These are phyloP conservation scores for Leishmania major DNA, from an alignment of 208 protist species.

Conservation along the genomic window DNA sequence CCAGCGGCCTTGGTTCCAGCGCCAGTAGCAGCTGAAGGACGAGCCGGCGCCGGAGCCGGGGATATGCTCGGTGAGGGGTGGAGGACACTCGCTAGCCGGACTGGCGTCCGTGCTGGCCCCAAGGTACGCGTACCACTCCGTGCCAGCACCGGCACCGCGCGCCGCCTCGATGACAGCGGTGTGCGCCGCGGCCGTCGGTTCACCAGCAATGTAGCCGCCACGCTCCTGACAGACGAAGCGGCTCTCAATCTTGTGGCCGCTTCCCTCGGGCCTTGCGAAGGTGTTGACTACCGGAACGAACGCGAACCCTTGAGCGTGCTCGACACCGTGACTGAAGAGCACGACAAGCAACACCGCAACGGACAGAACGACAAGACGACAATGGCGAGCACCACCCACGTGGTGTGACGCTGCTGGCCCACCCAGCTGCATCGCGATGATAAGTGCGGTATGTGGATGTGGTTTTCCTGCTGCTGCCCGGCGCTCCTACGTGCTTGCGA, in stretches of 20 bases:
- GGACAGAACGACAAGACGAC: background rate
- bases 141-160: slow-evolving; percentile 7
- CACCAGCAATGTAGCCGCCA: slow-evolving; percentile 35
- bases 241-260: slow-evolving; percentile 12
- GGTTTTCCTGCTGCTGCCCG: background rate
- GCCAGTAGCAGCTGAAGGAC: slow-evolving; percentile 42
- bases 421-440: background rate
- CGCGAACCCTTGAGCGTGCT: slow-evolving; percentile 16
- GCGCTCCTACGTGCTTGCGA: background rate
- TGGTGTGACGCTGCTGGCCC: background rate
- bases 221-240: slow-evolving; percentile 23
- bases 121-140: slow-evolving; percentile 42
- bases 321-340: slow-evolving; percentile 8
- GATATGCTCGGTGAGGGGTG: background rate
- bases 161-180: slow-evolving; percentile 17
- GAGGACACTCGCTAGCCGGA: background rate
- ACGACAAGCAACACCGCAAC: slow-evolving; percentile 10
- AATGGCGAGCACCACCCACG: background rate
- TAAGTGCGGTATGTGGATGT: background rate
- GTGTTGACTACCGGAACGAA: slow-evolving; percentile 31
- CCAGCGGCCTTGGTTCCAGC: slow-evolving; percentile 52
- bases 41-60: background rate
- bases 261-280: slow-evolving; percentile 21
- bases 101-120: slow-evolving; percentile 27
- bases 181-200: slow-evolving; percentile 30